Base-by-base conservation (phyloP, 2,329 filamentous ascomycete species). In the Fusarium virguliforme region DNA sequence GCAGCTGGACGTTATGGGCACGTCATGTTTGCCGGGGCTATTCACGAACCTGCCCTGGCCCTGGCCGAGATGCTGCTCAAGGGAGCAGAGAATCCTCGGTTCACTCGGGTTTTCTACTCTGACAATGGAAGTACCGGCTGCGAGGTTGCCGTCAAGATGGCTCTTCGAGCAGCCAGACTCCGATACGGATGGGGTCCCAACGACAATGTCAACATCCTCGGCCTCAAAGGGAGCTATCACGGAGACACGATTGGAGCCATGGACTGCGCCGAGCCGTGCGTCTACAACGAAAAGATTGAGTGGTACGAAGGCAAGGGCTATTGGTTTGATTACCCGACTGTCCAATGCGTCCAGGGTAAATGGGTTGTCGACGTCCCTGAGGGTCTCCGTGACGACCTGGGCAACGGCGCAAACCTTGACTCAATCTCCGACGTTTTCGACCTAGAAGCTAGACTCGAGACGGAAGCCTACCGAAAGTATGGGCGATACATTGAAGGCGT, bases 231-330 rank as follows among this genome's bases (percentile, higher is more conserved):
- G 0, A 92, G 91, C 71, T 97, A 97, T 74, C 94, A 97, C 74
- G 94, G 94, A 2, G 94, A 97, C 76, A 97, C 94, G 0, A 94
- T 97, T 51, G 94, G 94, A 0, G 93, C 92, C 0, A 96, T 97
- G 94, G 93, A 96, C 78, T 92, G 90, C 59, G 90, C 92, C 0
- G 93, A 96, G 76, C 93, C 94, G 0, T 91, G 88, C 35, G 88
- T 88, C 0, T 97, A 87, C 79, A 97, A 97, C 74, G 88, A 94
- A 74, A 94, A 94, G 77, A 91, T 95, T 0, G 93, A 96, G 76
- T 97, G 94, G 94, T 97, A 97, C 76, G 83, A 89, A 65, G 93
- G 92, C 0, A 89, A 90, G 53, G 94, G 94, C 0, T 87, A 90
- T 75, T 97, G 94, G 94, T 91, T 96, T 60, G 91, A 94, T 67